Conservation (phyloP, 352 stramenopile species). For the Phytophthora multivora region DNA sequence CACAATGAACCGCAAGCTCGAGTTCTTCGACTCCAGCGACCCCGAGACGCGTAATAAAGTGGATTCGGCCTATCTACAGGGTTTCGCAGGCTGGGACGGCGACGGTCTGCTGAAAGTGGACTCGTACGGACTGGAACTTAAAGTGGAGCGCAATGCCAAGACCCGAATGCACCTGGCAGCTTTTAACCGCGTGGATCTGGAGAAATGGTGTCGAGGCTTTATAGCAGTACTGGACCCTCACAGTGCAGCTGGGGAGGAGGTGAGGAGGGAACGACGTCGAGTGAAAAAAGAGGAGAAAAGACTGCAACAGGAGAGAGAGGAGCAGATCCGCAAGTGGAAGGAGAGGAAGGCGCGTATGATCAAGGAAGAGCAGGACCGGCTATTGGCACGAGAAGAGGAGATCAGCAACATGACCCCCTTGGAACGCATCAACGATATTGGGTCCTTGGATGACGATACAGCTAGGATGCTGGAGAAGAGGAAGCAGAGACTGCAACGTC, state of each 20-base stretch:
- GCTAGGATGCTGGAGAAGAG: constrained; percentile 73
- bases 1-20: constrained; percentile 79
- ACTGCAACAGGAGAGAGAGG: constrained; percentile 54
- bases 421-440: constrained; percentile 64
- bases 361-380: constrained; percentile 57
- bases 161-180: constrained; percentile 68
- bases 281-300: constrained; percentile 69
- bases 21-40: constrained; percentile 64
- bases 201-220: constrained; percentile 83
- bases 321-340: constrained; percentile 76
- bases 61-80: constrained; percentile 56
- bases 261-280: constrained; percentile 57
- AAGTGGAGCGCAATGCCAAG: constrained; percentile 61
- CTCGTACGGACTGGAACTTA: constrained; percentile 79
- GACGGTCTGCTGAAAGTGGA: constrained; percentile 73
- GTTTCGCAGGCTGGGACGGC: constrained; percentile 83
- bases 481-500: constrained; percentile 69
- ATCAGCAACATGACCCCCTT: constrained; percentile 83
- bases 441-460: constrained; percentile 79
- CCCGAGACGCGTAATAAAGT: constrained; percentile 35
- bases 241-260: constrained; percentile 62
- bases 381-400: constrained; percentile 63
- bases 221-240: constrained; percentile 74
- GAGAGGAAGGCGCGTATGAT: constrained; percentile 59
- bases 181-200: constrained; percentile 82